Evolutionary conservation across 2,329 filamentous ascomycete species (phyloP), one percentile per base, ranked within the genome.

Genomic region (Epichloe hybrida): DNA sequence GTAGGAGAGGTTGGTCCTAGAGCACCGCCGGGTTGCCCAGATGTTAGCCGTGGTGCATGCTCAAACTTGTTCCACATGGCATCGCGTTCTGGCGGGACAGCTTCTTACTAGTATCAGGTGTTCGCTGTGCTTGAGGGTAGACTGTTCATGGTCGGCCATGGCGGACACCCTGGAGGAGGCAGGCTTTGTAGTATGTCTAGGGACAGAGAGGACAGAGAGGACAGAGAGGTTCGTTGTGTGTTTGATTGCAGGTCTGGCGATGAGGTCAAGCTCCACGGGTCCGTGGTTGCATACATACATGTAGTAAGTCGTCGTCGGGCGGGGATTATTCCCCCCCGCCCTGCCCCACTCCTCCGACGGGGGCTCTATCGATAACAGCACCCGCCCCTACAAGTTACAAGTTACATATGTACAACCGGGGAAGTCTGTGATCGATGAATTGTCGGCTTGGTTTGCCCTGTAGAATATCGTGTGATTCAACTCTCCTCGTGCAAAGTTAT

Each of bases 1-100:
- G 88, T 58, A 98, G 81, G 57, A 97, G 85, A 4, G 91, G 86
- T 77, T 97, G 91, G 64, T 98, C 93, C 89, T 91, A 57, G 21
- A 23, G n/a, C 15, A 31, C 17, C 15, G 13, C 15, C 23, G 15
- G 23, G 7, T 5, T n/a, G n/a, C 27, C 8, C 8, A 31, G n/a
- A 21, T 46, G 50, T 37, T 20, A 37, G 48, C 47, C 43, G 38
- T 47, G 35, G 21, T 17, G 21, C 21, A 13, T 15, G 5, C 5
- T 17, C 23, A 31, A 17, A 31, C 27, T 31, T 31, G 36, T 46
- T 39, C 36, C 9, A 13, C 21, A 13, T 9, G 20, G 15, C 17
- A n/a, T 20, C 13, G 37, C 17, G 39, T 17, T 41, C n/a, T 17
- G 27, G 34, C 15, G 35, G 9, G 23, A 41, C 27, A 3, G 13